Percentiles rank a stretch among this genome's conserved stretches.
phyloP scores from a whole-genome alignment of 2,329 filamentous ascomycete genomes.

The Metarhizium album region DNA sequence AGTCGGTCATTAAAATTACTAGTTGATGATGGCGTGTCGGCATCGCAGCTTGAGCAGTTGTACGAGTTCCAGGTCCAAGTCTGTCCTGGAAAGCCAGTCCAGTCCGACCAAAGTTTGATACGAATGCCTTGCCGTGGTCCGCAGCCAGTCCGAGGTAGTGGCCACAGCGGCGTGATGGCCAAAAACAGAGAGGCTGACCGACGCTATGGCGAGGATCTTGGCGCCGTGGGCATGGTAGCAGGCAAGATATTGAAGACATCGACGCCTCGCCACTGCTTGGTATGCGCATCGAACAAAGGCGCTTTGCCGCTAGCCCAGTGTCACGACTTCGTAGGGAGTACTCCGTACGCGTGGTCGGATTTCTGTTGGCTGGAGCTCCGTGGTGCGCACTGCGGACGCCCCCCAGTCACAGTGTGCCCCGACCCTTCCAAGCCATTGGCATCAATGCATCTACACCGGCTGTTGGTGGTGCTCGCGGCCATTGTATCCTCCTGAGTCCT shows the following conservation, averaged over 20 bases:
- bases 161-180: conserved; percentile 1
- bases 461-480: neutral
- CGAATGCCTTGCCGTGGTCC: neutral
- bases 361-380: too few relatives aligned
- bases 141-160: neutral
- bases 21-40: too few relatives aligned
- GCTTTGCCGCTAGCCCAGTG: neutral
- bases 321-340: too few relatives aligned
- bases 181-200: neutral
- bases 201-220: neutral
- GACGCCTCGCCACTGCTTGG: too few relatives aligned
- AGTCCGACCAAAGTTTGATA: neutral
- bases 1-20: too few relatives aligned
- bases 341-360: too few relatives aligned
- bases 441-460: neutral
- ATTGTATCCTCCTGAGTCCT: neutral
- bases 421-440: neutral
- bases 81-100: too few relatives aligned
- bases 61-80: too few relatives aligned
- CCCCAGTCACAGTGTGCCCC: too few relatives aligned
- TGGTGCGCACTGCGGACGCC: too few relatives aligned
- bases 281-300: too few relatives aligned
- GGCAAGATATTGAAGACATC: neutral
- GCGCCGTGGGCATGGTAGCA: neutral
- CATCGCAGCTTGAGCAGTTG: too few relatives aligned